Conservation (phyloP, 2,329 filamentous ascomycete species). For the Claviceps citrina region DNA sequence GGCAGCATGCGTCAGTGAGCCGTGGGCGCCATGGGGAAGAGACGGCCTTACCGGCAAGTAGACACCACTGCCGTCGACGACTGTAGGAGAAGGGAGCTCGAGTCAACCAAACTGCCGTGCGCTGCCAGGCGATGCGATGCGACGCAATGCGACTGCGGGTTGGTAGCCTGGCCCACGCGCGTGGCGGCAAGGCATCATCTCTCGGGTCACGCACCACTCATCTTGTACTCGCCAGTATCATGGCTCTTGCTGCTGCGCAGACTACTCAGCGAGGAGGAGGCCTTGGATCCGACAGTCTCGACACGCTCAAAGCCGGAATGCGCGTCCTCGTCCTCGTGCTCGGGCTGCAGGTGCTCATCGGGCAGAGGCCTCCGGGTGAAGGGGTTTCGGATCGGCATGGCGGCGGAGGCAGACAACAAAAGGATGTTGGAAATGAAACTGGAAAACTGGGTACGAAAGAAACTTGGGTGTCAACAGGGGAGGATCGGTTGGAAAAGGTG, state of each 20-base stretch:
- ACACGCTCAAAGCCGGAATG: conserved; percentile 41
- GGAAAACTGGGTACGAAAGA: too few relatives aligned
- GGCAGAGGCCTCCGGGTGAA: conserved; percentile 45
- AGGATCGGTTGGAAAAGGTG: background rate
- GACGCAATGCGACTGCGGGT: background rate
- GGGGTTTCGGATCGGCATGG: conserved; percentile 59
- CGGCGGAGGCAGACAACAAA: background rate
- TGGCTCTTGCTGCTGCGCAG: conserved; percentile 44
- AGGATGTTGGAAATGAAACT: too few relatives aligned
- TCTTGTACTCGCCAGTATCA: conserved; percentile 60
- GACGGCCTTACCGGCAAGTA: conserved; percentile 62
- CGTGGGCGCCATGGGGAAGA: background rate
- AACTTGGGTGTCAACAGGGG: too few relatives aligned
- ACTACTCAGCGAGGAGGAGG: conserved; percentile 46
- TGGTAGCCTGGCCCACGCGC: too few relatives aligned
- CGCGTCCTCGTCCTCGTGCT: conserved; percentile 16
- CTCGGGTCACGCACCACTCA: conserved; percentile 48
- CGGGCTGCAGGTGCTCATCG: conserved; percentile 38
- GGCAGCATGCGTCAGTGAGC: conserved; percentile 5
- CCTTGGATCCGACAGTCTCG: conserved; percentile 46
- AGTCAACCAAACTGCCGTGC: conserved; percentile 2
- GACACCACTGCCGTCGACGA: conserved; percentile 89
- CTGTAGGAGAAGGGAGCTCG: conserved; percentile 28
- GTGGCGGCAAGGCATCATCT: too few relatives aligned
- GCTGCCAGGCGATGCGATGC: background rate